phyloP scores from a whole-genome alignment of 352 stramenopile species.

The Phytophthora nicotianae region DNA sequence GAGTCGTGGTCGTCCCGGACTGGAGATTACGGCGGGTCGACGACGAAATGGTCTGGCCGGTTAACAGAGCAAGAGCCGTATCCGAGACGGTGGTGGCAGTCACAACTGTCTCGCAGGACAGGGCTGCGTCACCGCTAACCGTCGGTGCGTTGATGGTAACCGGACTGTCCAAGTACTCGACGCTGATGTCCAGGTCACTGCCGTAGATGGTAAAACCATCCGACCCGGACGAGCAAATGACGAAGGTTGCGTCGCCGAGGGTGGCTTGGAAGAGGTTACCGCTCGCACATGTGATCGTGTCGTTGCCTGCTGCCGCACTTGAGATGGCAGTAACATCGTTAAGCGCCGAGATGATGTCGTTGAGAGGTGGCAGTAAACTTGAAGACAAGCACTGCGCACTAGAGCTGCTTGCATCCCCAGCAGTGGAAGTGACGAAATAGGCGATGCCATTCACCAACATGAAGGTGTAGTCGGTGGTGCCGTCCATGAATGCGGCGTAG shows the following conservation, averaged over 20 bases:
- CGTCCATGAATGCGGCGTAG: constrained; percentile 26
- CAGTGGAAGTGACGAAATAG: constrained; percentile 30
- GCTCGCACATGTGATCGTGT: constrained; percentile 24
- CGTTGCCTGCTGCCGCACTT: constrained; percentile 8
- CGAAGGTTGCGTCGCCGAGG: constrained; percentile 35
- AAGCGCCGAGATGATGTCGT: constrained; percentile 29
- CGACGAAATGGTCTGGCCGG: constrained; percentile 14
- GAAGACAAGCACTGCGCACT: constrained; percentile 25
- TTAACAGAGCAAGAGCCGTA: constrained; percentile 9
- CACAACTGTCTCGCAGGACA: constrained; percentile 19
- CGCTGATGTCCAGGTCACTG: constrained; percentile 30
- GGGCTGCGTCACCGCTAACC: constrained; percentile 8
- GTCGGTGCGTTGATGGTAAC: constrained; percentile 24
- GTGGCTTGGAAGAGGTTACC: constrained; percentile 34
- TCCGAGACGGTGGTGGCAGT: constrained; percentile 10
- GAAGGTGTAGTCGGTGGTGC: constrained; percentile 28
- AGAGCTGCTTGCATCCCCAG: constrained; percentile 4
- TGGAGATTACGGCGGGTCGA: constrained; percentile 15
- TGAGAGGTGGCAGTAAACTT: constrained; percentile 22
- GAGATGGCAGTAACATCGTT: constrained; percentile 26
- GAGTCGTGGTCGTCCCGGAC: constrained; percentile 2
- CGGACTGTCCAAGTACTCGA: constrained; percentile 23
- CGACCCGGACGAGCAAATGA: constrained; percentile 27
- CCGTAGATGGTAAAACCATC: constrained; percentile 25
- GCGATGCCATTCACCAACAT: constrained; percentile 39